Evolutionary conservation across 2,329 filamentous ascomycete species (phyloP).

Genomic region (Penicillium psychrosexuale): DNA sequence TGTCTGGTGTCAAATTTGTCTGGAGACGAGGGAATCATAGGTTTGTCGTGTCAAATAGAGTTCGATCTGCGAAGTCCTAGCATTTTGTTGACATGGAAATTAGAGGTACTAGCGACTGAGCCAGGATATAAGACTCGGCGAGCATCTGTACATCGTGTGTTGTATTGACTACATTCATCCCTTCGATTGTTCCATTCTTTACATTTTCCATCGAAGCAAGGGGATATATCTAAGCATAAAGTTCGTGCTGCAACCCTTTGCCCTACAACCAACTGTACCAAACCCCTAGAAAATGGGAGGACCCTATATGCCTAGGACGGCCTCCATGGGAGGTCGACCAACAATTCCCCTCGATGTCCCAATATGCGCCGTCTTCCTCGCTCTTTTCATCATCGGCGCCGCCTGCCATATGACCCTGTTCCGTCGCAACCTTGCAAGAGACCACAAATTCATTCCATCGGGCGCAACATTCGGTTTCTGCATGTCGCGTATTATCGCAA

Average conservation of each 20-base stretch:
- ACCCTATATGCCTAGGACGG: constrained; percentile 31
- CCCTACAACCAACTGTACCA: not conserved
- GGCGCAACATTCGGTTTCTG: constrained; percentile 49
- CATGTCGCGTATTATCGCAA: constrained; percentile 48
- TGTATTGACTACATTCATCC: not conserved
- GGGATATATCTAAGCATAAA: not conserved
- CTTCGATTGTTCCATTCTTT: not conserved
- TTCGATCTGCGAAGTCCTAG: not conserved
- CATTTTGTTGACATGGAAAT: no score
- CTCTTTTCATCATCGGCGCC: constrained; percentile 45
- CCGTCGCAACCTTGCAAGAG: constrained; percentile 39
- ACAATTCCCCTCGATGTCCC: constrained; percentile 60
- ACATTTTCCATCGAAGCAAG: not conserved
- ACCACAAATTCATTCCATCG: constrained; percentile 51
- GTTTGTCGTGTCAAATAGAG: not conserved
- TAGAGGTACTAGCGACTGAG: not conserved
- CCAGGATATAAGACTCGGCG: not conserved
- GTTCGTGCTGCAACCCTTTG: not conserved
- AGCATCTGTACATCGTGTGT: not conserved
- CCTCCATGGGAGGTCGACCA: constrained; percentile 49
- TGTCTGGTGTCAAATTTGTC: no score
- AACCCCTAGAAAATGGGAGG: constrained; percentile 17
- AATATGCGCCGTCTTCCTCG: constrained; percentile 61
- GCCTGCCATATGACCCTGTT: constrained; percentile 47
- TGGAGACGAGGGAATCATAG: not conserved